Evolutionary conservation across 2,329 filamentous ascomycete genomes (phyloP), one percentile per base, ranked within the genome.

Genomic region (Penicillium sp.): DNA sequence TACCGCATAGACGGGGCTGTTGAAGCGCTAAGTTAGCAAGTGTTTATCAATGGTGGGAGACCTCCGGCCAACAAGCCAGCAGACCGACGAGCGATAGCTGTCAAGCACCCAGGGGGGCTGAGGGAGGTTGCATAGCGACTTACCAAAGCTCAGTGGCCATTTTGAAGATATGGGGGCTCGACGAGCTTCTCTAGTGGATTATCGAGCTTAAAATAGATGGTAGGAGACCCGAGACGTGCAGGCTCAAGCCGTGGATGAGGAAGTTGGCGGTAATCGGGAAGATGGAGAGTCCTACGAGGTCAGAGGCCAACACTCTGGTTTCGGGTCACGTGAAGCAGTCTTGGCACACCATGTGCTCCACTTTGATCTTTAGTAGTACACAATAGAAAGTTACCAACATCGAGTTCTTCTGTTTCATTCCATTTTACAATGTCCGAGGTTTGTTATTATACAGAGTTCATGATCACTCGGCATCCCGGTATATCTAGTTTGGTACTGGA

Each of bases 1-100:
- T 85, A 97, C 94, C 84, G 94, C 90, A 82, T 97, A 99, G 72
- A 95, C 93, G 80, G 93, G 93, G 82, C 93, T 99, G 69, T 59
- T 72, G 46, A 53, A 58, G 61, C 58, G 54, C 55, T 44, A 45
- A 23, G 51, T 71, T 57, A 71, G 67, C 48, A 55, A 42, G 31
- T 12, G 47, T 43, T 48, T 43, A 46, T 46, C 33, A 45, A 43
- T 48, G 33, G 28, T 26, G 42, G 15, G 21, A 36, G 29, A 7
- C 28, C 39, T 18, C 21, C 50, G 43, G 42, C 23, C 46, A 38
- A 13, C 50, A 38, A 49, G 42, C 49, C 47, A 53, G 52, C 58
- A 49, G 41, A 50, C 45, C 34, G 49, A 47, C 45, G 43, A 47
- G 50, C 45, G 41, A 66, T 65, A 66, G 69, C 62, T 57, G 69